Base-by-base conservation (phyloP, 139 green algal species). In the Chlorella sp. region DNA sequence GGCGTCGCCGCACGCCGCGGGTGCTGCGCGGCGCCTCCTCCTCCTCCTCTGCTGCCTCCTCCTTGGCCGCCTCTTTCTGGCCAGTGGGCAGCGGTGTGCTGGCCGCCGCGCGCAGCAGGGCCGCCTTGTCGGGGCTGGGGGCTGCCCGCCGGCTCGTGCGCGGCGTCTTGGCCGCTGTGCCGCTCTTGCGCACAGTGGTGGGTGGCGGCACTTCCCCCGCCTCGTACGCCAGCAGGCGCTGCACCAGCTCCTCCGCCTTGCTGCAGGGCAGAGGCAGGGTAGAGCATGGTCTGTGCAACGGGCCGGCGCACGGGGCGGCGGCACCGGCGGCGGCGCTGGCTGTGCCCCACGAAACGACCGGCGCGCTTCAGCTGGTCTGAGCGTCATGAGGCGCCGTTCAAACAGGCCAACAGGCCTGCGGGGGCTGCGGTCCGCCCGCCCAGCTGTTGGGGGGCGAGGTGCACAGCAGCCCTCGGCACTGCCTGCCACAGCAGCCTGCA, bases 51-150 rank as follows among this genome's bases (percentile, higher is more conserved):
- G 39, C 70, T 15, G 21, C 70, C 26, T 25, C 9, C 26, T 57
- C 44, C 39, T 78, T 11, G 25, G 56, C 39, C 34, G 70, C 44
- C 63, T 36, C 63, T 28, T 38, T 69, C 63, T 69, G 28, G 26
- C 63, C 63, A 16, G 28, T 69, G 63, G 70, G 70, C 70, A 78
- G 70, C 41, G 70, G 70, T 28, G 70, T 78, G 41, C 70, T 78
- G 39, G 70, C 70, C 1, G 70, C 70, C 5, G 70, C 70, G 39
- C 70, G 39, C 39, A 78, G 70, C 70, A 78, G 41, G 26, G 70
- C 70, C 39, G 70, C 39, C 39, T 60, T 78, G 70, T 60, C 70
- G 0, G 70, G 70, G 32, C 25, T 78, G 26, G 70, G 39, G 3
- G 70, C 70, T 15, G 70, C 70, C 44, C 32, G 18, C 39, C 60